Evolutionary conservation across 768 basidiomycete species (phyloP).

Genomic region (Sarcodon sp.): DNA sequence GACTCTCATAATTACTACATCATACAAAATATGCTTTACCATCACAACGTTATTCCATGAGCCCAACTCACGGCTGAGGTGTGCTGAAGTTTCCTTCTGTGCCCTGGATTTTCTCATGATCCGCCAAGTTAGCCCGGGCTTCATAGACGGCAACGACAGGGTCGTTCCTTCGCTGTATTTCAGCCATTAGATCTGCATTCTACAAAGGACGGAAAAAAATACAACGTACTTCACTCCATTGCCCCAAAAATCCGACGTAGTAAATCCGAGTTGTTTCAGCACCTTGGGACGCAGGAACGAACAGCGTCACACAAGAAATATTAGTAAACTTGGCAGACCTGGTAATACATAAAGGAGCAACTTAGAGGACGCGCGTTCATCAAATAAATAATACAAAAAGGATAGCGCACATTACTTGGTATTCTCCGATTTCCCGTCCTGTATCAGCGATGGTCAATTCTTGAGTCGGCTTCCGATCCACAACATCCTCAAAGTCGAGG

Average conservation of each 20-base stretch:
- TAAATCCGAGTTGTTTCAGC: constrained; percentile 68
- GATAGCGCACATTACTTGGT: constrained; percentile 56
- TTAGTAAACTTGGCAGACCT: constrained; percentile 85
- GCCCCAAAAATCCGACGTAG: constrained; percentile 78
- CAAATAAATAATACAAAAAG: not conserved
- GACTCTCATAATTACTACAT: too few relatives aligned
- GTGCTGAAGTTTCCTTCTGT: constrained; percentile 45
- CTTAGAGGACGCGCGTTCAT: not conserved
- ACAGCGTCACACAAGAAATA: constrained; percentile 69
- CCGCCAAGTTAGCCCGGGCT: constrained; percentile 73
- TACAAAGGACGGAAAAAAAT: not conserved
- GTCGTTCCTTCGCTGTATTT: constrained; percentile 51
- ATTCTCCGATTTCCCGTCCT: constrained; percentile 73
- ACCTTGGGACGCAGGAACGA: constrained; percentile 70
- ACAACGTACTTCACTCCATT: constrained; percentile 57
- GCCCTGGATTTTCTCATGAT: constrained; percentile 82
- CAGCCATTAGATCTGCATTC: not conserved
- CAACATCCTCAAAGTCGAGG: constrained; percentile 71
- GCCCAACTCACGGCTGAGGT: constrained; percentile 20
- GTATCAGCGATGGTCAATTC: constrained; percentile 52
- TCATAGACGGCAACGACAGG: constrained; percentile 86
- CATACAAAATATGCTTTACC: too few relatives aligned
- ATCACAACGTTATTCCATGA: too few relatives aligned
- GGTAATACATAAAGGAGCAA: not conserved
- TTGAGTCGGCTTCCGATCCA: constrained; percentile 51